Conservation (phyloP, 2,329 filamentous ascomycete species). For the Fusarium subtropicale region DNA sequence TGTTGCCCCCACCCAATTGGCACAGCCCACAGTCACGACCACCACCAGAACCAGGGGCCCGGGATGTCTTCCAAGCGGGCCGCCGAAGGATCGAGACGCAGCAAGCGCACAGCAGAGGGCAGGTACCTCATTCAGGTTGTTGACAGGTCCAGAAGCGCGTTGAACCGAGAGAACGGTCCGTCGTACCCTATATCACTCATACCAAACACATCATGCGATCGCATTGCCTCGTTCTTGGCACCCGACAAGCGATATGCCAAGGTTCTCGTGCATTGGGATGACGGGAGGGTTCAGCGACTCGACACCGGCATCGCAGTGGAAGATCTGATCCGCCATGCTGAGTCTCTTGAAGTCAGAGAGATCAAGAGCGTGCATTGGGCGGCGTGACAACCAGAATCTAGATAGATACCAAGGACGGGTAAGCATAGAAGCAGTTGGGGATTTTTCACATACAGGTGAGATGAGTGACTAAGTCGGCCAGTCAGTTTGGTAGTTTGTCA, state of each 20-base stretch:
- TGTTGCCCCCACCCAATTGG: conserved; percentile 43
- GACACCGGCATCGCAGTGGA: conserved; percentile 36
- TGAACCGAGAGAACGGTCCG: conserved; percentile 31
- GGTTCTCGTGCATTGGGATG: conserved; percentile 47
- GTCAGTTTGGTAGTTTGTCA: neutral
- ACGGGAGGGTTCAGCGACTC: conserved; percentile 43
- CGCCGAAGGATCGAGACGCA: conserved; percentile 1
- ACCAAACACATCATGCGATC: conserved; percentile 23
- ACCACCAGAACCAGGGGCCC: conserved; percentile 3
- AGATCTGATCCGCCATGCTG: conserved; percentile 37
- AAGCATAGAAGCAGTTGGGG: neutral
- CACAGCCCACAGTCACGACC: conserved; percentile 21
- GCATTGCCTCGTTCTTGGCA: conserved; percentile 42
- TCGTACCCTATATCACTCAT: conserved; percentile 40
- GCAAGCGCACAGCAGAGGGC: conserved; percentile 8
- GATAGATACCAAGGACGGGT: neutral
- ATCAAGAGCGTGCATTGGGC: conserved; percentile 43
- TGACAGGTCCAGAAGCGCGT: conserved; percentile 33
- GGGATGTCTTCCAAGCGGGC: neutral
- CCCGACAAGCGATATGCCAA: conserved; percentile 41
- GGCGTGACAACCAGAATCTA: neutral
- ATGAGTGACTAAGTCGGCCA: neutral
- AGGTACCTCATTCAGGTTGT: conserved; percentile 39
- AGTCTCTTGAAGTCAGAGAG: conserved; percentile 43
- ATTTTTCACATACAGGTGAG: neutral